phyloP scores from a whole-genome alignment of 768 basidiomycete species.

The Sarcomyxa edulis region DNA sequence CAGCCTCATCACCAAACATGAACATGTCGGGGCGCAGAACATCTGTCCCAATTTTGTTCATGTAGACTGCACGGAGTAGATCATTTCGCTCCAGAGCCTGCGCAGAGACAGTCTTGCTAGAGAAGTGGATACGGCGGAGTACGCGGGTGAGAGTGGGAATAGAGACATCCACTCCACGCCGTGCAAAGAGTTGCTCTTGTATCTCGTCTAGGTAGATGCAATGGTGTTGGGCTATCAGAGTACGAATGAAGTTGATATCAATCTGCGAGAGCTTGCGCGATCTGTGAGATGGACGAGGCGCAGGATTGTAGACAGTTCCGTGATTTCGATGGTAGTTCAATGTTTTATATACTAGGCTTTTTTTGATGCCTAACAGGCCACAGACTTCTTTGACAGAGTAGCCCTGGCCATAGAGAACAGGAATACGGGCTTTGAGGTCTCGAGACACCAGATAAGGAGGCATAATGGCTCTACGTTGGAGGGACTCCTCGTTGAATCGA shows the following conservation, averaged over 20 bases:
- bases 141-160: not conserved
- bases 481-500: too few relatives aligned
- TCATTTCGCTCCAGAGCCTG: constrained; percentile 4
- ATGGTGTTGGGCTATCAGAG: constrained; percentile 5
- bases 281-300: constrained; percentile 3
- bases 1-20: constrained; percentile 21
- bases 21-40: constrained; percentile 2
- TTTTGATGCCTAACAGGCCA: constrained; percentile 13
- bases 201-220: constrained; percentile 8
- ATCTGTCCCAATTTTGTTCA: constrained; percentile 1
- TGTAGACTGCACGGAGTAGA: not conserved
- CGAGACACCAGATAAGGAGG: not conserved
- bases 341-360: constrained; percentile 9
- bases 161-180: not conserved
- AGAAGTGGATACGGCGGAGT: not conserved
- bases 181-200: not conserved
- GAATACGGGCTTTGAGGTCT: constrained; percentile 14
- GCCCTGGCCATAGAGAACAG: constrained; percentile 9
- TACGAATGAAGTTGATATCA: constrained; percentile 6
- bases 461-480: too few relatives aligned
- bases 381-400: constrained; percentile 14
- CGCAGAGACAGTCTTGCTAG: not conserved
- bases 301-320: constrained; percentile 6
- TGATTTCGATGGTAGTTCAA: not conserved
- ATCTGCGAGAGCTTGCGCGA: not conserved